Base-by-base conservation (phyloP, 176 grass and related monocot genomes). In the Carex pumila region DNA sequence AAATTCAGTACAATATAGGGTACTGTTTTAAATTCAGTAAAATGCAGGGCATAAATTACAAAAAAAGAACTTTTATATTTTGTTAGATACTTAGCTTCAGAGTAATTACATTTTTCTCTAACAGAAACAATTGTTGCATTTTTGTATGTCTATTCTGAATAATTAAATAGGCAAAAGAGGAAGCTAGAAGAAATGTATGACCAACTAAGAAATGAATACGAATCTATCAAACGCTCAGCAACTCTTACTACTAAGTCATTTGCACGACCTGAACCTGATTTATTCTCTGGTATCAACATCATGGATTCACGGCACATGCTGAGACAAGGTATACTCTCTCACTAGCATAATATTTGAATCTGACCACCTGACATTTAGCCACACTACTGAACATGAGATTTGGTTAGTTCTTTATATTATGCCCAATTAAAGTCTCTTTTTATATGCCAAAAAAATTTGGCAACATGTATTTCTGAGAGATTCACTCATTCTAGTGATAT, bases 151-250 rank as follows among this genome's bases (percentile, higher is more conserved):
- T 55, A 31, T 79, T 21, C 18, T 17, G 34, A 81, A 81, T 56
- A 81, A 81, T 71, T 62, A 39, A 80, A 80, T 86, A 94, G 94
- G 84, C 92, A 97, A 86, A 97, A 97, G 85, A 97, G 92, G 69
- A 89, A 94, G 61, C 92, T 97, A 55, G 94, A 97, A 6, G 85
- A 94, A 88, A 97, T 92, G 94, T 89, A 92, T 79, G 88, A 97
- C 80, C 88, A 92, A 72, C 55, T 97, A 61, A 97, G 94, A 83
- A 89, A 53, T 14, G 92, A 94, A 55, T 94, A 92, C 68, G 89
- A 97, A 32, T 94, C 86, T 1, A 41, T 77, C 49, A 92, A 91
- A 85, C 85, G 90, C 43, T 97, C 87, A 30, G 85, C 90, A 49
- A 84, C 92, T 83, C 86, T 92, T 79, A 85, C 94, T 78, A 76